Percentiles rank a stretch among this genome's conserved stretches.
Evolutionary conservation across 2,329 filamentous ascomycete genomes (phyloP).

Genomic region (Neurospora sp.): DNA sequence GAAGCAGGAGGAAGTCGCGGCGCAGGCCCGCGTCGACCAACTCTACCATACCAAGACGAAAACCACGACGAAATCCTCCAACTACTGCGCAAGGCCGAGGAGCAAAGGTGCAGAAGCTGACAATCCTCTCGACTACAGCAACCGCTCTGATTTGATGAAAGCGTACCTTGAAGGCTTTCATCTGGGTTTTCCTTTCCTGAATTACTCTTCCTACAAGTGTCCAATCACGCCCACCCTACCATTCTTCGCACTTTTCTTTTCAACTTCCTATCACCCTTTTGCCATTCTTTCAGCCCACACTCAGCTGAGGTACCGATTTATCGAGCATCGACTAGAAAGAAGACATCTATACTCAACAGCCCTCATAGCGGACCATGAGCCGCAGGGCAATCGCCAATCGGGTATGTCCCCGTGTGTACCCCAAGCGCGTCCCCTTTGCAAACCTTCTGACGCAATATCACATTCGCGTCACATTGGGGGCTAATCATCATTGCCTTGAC

Average conservation of each 20-base stretch:
- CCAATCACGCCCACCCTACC: not conserved
- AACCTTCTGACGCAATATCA: not conserved
- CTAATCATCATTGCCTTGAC: not conserved
- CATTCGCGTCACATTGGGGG: not conserved
- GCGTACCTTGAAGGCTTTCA: not conserved
- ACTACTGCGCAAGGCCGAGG: not conserved
- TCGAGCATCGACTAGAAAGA: not conserved
- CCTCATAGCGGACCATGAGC: not conserved
- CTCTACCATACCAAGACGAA: not conserved
- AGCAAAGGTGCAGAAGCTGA: not conserved
- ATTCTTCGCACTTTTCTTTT: not conserved
- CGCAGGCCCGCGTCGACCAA: not conserved
- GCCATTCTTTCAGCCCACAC: not conserved
- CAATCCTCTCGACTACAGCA: not conserved
- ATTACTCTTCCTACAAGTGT: not conserved
- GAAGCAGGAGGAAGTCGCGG: not conserved
- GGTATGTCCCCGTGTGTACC: not conserved
- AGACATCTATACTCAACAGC: not conserved
- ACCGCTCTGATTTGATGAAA: not conserved
- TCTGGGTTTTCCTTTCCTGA: not conserved
- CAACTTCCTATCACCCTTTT: not conserved
- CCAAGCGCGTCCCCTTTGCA: not conserved
- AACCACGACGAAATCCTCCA: not conserved
- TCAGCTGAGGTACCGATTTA: not conserved
- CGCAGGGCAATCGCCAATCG: not conserved